Base-by-base conservation (phyloP, 75 land plant species). In the Pinus taeda region DNA sequence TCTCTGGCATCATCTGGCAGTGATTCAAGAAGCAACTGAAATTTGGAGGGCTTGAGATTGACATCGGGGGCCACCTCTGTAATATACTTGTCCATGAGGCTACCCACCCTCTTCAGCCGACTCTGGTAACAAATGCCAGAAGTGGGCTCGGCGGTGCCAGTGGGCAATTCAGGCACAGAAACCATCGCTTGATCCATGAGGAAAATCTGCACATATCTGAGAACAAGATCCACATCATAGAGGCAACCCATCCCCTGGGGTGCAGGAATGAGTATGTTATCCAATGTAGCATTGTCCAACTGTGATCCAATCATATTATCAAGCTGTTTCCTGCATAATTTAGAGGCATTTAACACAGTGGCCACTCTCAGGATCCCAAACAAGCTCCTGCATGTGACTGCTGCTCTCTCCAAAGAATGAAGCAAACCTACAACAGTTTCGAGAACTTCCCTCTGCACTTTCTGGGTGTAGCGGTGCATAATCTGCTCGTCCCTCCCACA, bases 21-120 rank as follows among this genome's bases (percentile, higher is more conserved):
- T 15, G 89, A 86, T 57, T 62, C 80, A 17, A 82, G 76, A 5
- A 96, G 78, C 20, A 83, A 78, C 15, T 80, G 77, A 76, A 96
- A 92, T 65, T 90, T 94, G 15, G 88, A 83, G 17, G 95, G 87
- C 78, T 86, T 92, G 71, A 96, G 77, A 83, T 74, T 65, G 30
- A 86, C 78, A 86, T 96, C 99, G 0, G 99, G 93, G 11, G 95
- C 97, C 55, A 94, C 89, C 74, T 96, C 99, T 62, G 94, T 86
- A 33, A 92, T 64, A 74, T 94, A 96, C 77, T 83, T 75, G 79
- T 96, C 97, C 75, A 96, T 85, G 60, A 96, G 63, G 71, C 71
- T 67, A 26, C 83, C 89, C 7, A 90, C 95, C 79, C 58, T 83
- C 75, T 77, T 84, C 74, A 89, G 49, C 53, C 24, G 49, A 69